Evolutionary conservation across 345 rosid species (phyloP).

Genomic region (Eucalyptus guilfoylei): DNA sequence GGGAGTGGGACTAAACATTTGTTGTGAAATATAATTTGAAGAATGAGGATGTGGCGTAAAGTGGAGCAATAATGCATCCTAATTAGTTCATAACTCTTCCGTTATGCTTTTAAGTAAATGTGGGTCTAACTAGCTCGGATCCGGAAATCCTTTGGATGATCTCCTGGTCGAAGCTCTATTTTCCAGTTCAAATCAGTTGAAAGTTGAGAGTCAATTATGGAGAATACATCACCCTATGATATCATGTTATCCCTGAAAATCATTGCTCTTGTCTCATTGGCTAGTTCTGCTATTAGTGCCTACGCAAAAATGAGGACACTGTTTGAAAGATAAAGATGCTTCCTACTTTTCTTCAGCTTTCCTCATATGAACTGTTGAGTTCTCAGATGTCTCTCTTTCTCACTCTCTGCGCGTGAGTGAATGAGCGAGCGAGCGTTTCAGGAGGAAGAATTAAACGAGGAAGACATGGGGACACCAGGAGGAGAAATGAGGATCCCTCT

Average conservation of each 20-base stretch:
- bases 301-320: background rate
- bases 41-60: background rate
- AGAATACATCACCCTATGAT: background rate
- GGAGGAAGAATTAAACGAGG: background rate
- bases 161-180: background rate
- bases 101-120: accelerated
- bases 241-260: background rate
- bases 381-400: background rate
- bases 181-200: background rate
- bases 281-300: background rate
- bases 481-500: background rate
- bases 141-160: background rate
- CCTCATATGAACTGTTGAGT: background rate
- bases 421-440: background rate
- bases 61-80: background rate
- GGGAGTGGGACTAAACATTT: background rate
- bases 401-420: background rate
- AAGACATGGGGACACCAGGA: background rate
- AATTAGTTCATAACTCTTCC: background rate
- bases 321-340: background rate
- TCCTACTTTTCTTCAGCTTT: background rate
- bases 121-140: background rate
- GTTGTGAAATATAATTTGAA: background rate
- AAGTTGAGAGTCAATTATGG: background rate
- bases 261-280: background rate